Evolutionary conservation across 306 rosid species (phyloP).

Genomic region (Oemleria cerasiformis): DNA sequence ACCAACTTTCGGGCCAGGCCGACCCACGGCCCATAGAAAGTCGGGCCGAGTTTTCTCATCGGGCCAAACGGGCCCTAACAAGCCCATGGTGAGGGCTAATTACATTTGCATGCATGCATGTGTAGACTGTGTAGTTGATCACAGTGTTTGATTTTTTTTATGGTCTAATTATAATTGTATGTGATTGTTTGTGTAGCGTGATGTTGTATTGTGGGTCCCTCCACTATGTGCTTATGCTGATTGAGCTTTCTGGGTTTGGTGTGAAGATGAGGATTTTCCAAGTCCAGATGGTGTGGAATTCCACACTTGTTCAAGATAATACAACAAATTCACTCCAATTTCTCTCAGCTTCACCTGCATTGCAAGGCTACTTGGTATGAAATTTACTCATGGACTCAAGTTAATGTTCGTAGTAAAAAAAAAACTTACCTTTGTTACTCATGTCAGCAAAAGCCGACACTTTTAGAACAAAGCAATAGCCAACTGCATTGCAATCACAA

Average conservation of each 20-base stretch:
- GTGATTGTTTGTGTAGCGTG: neutral
- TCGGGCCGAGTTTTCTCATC: too few relatives aligned
- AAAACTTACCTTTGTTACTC: too few relatives aligned
- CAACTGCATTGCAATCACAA: too few relatives aligned
- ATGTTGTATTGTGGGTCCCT: neutral
- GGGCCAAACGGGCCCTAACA: too few relatives aligned
- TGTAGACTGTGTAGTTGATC: neutral
- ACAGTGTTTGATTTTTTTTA: too few relatives aligned
- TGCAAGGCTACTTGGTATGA: neutral
- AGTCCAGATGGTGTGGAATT: neutral
- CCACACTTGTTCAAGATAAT: neutral
- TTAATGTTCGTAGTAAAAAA: too few relatives aligned
- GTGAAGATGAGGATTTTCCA: neutral
- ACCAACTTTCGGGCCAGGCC: too few relatives aligned
- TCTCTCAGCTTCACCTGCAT: neutral
- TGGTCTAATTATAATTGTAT: neutral
- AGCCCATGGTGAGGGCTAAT: too few relatives aligned
- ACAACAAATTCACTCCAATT: neutral
- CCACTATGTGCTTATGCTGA: neutral
- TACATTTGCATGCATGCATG: neutral
- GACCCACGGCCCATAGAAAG: too few relatives aligned
- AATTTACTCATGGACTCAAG: neutral
- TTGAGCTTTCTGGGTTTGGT: neutral
- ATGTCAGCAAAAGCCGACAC: too few relatives aligned
- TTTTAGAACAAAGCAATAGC: neutral